Percentiles rank a stretch among this genome's conserved stretches.
Evolutionary conservation across 345 rosid species (phyloP).

Genomic region (Mangifera indica): DNA sequence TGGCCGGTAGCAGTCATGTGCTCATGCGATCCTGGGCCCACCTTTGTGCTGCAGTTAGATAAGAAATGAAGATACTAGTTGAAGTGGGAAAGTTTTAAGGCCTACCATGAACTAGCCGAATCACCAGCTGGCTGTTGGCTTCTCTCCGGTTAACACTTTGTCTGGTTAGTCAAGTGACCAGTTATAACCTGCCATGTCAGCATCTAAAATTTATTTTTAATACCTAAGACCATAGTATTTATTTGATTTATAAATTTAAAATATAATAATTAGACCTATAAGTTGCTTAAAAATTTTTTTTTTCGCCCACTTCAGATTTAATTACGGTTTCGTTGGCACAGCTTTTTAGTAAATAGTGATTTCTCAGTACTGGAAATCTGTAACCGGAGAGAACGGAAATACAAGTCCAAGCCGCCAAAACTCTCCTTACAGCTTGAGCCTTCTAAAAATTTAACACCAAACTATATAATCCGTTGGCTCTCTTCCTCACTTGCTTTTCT

Average conservation of each 20-base stretch:
- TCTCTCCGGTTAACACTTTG: not conserved
- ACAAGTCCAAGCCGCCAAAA: not conserved
- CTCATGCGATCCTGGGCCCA: slow-evolving; percentile 1
- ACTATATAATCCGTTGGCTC: not conserved
- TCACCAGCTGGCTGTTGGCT: not conserved
- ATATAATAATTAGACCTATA: no score
- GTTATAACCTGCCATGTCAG: not conserved
- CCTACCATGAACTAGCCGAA: not conserved
- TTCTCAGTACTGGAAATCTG: not conserved
- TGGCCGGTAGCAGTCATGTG: slow-evolving; percentile 18
- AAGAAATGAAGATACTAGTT: slow-evolving; percentile 4
- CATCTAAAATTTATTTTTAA: not conserved
- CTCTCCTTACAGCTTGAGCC: not conserved
- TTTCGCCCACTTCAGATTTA: no score
- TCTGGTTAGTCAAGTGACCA: not conserved
- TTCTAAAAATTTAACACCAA: not conserved
- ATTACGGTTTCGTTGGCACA: no score
- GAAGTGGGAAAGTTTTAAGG: not conserved
- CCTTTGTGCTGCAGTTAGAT: not conserved
- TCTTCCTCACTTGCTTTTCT: not conserved
- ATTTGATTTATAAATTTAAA: no score
- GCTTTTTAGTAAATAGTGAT: no score
- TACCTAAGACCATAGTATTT: no score
- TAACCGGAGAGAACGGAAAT: not conserved
- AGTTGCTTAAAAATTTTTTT: no score